Evolutionary conservation across 1,139 yeast genomes (phyloP), one percentile per base, ranked within the genome.

Genomic region (Zhuliangozyma parablackwelliae): DNA sequence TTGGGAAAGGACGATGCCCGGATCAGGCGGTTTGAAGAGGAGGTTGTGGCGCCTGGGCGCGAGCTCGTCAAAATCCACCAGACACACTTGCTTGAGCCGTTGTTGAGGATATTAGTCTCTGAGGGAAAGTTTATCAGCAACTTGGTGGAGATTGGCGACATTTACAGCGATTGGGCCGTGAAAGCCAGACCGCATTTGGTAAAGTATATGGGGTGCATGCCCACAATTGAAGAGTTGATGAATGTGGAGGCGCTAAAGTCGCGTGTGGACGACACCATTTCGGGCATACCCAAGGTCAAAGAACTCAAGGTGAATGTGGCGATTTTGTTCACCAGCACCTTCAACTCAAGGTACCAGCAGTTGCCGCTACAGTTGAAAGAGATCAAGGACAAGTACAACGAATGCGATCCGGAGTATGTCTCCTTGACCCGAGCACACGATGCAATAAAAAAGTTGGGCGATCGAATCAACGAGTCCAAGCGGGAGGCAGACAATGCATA

Each of bases 271-370:
- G 65, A 67, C 45, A 74, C 73, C 28, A 59, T 59, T 2, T 46
- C 65, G 33, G 48, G 49, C 30, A 54, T 76, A 61, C 56, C 61
- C 48, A 50, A 66, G 57, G 57, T 76, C 52, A 48, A 65, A 56
- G 51, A 69, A 60, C 47, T 74, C 72, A 41, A 63, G 55, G 61
- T 82, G 53, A 52, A 77, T 75, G 64, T 80, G 52, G 53, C 82
- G 63, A 48, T 85, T 61, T 55, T 84, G 32, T 82, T 83, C 50
- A 75, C 84, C 48, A 82, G 87, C 48, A 83, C 94, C 0, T 84
- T 86, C 45, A 80, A 84, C 44, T 84, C 88, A 5, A 72, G 94
- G 11, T 69, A 86, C 39, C 88, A 84, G 38, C 78, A 82, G 34
- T 68, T 86, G 39, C 83, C 88, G 1, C 65, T 87, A 30, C 82